Evolutionary conservation across 306 rosid genomes (phyloP).

Genomic region (Lathyrus tuberosus): DNA sequence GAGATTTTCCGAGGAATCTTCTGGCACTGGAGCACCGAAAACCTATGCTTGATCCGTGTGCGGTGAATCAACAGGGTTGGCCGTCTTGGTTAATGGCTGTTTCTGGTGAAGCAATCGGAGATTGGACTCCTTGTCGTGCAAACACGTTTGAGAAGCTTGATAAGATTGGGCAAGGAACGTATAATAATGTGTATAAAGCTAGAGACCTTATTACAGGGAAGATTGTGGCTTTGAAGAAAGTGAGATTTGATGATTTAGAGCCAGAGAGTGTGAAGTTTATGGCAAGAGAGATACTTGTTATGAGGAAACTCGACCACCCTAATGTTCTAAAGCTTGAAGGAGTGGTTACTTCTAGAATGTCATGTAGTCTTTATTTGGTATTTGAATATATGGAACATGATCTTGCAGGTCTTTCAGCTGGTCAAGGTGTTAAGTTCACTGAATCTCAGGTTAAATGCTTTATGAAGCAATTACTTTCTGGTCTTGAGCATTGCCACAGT

Average conservation of each 20-base stretch:
- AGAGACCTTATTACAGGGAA: constrained; percentile 77
- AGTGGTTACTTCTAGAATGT: constrained; percentile 95
- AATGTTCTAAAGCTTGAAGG: constrained; percentile 97
- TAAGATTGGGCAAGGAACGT: constrained; percentile 99
- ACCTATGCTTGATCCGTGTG: constrained; percentile 49
- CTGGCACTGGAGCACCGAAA: constrained; percentile 62
- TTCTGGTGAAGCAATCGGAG: constrained; percentile 89
- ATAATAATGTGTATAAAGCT: constrained; percentile 97
- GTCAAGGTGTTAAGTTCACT: constrained; percentile 79
- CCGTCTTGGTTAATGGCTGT: constrained; percentile 91
- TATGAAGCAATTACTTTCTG: constrained; percentile 92
- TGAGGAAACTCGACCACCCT: constrained; percentile 93
- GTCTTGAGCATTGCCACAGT: constrained; percentile 97
- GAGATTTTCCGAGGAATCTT: constrained; percentile 48
- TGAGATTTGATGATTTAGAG: constrained; percentile 91
- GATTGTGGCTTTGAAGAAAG: constrained; percentile 95
- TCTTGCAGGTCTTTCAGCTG: constrained; percentile 91
- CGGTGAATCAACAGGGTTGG: constrained; percentile 75
- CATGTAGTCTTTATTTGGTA: constrained; percentile 91
- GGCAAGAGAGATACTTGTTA: constrained; percentile 95
- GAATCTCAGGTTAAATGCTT: constrained; percentile 97
- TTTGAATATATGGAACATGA: constrained; percentile 99
- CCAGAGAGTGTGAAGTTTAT: constrained; percentile 98
- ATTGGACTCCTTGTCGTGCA: constrained; percentile 97
- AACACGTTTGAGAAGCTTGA: constrained; percentile 91